Evolutionary conservation across 176 grass and related monocot genomes (phyloP), one percentile per base, ranked within the genome.

Genomic region (Pharus latifolius): DNA sequence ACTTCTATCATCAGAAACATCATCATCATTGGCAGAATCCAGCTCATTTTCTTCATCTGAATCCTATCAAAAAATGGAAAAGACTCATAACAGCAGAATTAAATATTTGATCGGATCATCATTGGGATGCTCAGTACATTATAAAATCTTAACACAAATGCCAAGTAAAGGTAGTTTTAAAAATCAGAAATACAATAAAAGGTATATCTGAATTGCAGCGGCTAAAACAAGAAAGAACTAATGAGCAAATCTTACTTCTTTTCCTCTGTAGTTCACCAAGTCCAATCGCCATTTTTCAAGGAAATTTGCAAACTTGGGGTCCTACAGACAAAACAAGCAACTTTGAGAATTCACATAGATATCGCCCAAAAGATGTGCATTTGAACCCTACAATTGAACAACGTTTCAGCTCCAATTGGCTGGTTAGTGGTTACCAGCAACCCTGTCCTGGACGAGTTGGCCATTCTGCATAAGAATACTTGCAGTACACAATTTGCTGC

Each of bases 221-320:
- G 12, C 25, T 40, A 54, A 54, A 73, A 28, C 23, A 54, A 49
- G 28, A 62, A 38, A 9, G 3, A 35, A 64, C 26, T 15, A 37
- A 72, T 37, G 48, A 69, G 58, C 13, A 43, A 40, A 61, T 54
- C 80, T 92, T 87, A 96, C 85, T 48, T 69, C 81, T 69, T 74
- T 74, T 34, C 77, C 87, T 76, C 59, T 78, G 46, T 54, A 61
- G 38, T 76, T 80, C 61, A 73, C 28, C 63, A 82, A 60, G 37
- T 84, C 78, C 9, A 34, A 62, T 54, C 52, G 69, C 78, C 83
- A 78, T 56, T 73, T 92, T 49, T 83, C 56, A 52, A 97, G 70
- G 49, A 92, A 90, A 20, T 83, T 85, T 49, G 50, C 80, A 80
- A 92, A 97, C 60, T 90, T 52, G 76, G 83, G 82, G 65, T 92